phyloP scores from a whole-genome alignment of 306 rosid genomes.

The Cicer arietinum region DNA sequence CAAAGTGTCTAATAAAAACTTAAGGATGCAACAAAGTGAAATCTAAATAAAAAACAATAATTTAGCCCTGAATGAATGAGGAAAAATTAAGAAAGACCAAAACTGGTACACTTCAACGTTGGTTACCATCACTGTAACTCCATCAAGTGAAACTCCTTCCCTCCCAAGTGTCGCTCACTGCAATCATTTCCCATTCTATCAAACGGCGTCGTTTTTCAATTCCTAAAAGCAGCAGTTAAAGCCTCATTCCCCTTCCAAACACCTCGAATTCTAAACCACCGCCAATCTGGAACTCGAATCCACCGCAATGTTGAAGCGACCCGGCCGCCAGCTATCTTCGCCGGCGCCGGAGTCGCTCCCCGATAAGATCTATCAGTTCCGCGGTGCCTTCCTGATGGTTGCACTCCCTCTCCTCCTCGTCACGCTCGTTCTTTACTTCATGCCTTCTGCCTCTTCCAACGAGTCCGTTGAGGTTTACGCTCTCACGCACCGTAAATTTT shows the following conservation, averaged over 20 bases:
- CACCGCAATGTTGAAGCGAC: conserved; percentile 69
- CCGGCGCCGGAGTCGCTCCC: conserved; percentile 54
- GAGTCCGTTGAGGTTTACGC: conserved; percentile 50
- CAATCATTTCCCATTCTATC: neutral
- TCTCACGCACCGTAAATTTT: conserved; percentile 60
- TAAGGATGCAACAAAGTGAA: too few relatives aligned
- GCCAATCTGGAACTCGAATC: conserved; percentile 51
- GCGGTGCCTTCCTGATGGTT: conserved; percentile 65
- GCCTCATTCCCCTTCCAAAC: conserved; percentile 62
- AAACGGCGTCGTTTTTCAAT: conserved; percentile 5
- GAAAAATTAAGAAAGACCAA: too few relatives aligned
- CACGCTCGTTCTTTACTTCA: conserved; percentile 59
- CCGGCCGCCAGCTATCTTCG: conserved; percentile 43
- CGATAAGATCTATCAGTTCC: conserved; percentile 67
- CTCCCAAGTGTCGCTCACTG: neutral
- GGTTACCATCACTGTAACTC: too few relatives aligned
- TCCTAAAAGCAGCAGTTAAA: conserved; percentile 51
- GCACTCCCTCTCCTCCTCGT: conserved; percentile 72
- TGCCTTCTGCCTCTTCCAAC: conserved; percentile 57
- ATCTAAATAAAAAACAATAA: too few relatives aligned
- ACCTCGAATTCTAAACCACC: conserved; percentile 50
- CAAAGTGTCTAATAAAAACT: too few relatives aligned
- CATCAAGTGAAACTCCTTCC: neutral
- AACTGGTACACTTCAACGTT: too few relatives aligned
- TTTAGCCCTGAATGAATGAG: too few relatives aligned